Evolutionary conservation across 331 rosid genomes (phyloP).

Genomic region (Malus hybrid): DNA sequence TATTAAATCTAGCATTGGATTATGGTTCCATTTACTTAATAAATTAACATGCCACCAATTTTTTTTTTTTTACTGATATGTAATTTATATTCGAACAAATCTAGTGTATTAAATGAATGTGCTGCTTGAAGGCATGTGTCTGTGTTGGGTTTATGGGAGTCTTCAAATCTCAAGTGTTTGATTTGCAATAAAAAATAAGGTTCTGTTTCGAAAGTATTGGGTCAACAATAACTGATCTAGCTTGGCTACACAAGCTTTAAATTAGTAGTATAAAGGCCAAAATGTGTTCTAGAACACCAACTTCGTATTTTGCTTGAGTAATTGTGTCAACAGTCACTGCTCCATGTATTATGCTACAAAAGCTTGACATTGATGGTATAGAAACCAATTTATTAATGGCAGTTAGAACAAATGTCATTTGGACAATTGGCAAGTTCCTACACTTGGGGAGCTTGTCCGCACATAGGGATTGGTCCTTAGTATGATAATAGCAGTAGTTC

Average conservation of each 20-base stretch:
- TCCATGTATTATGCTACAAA: background rate
- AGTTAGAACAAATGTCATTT: background rate
- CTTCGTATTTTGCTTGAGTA: background rate
- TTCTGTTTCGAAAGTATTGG: background rate
- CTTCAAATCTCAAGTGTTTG: background rate
- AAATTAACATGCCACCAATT: background rate
- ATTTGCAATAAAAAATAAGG: background rate
- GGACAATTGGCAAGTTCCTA: no score
- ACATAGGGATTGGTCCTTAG: no score
- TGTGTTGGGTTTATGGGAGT: background rate
- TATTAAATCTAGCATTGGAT: background rate
- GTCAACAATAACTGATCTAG: background rate
- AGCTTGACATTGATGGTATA: background rate
- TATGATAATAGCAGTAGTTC: no score
- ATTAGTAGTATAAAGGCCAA: background rate
- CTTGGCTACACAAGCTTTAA: background rate
- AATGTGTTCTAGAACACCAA: background rate
- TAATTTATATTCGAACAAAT: background rate
- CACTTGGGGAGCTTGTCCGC: no score
- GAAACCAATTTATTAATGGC: background rate
- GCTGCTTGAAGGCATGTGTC: background rate
- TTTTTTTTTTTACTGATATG: background rate
- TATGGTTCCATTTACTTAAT: background rate
- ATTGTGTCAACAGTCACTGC: background rate
- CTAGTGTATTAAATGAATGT: background rate